phyloP scores from a whole-genome alignment of 1,284 basidiomycete genomes.

The Apiotrichum laibachii region DNA sequence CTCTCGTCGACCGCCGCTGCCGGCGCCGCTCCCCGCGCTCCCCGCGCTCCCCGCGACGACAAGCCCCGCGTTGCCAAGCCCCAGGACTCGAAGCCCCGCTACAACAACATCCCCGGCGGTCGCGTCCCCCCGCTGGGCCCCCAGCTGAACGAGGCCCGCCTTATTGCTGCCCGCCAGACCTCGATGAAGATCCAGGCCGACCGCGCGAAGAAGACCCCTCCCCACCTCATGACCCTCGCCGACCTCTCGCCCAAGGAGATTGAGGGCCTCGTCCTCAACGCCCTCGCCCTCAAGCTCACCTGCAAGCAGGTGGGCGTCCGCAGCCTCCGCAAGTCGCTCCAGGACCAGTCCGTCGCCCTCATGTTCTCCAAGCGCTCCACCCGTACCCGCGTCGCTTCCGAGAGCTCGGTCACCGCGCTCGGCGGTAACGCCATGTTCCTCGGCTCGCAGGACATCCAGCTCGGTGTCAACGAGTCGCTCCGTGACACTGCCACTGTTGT shows the following conservation, averaged over 20 bases:
- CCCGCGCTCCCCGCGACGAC: background rate
- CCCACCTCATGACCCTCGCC: conserved; percentile 47
- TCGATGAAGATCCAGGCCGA: too few relatives aligned
- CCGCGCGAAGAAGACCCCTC: conserved; percentile 19
- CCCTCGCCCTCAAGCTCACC: conserved; percentile 41
- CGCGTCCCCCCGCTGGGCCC: too few relatives aligned
- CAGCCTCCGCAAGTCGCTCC: conserved; percentile 57
- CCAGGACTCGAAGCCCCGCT: too few relatives aligned
- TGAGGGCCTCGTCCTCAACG: conserved; percentile 29
- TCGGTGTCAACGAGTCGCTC: conserved; percentile 89
- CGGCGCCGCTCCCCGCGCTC: background rate
- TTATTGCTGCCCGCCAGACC: background rate
- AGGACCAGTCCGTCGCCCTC: conserved; percentile 78
- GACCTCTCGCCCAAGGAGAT: conserved; percentile 45
- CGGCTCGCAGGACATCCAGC: conserved; percentile 86
- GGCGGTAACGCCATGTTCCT: conserved; percentile 92
- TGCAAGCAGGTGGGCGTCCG: conserved; percentile 25
- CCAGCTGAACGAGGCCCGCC: too few relatives aligned
- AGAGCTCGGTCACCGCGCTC: conserved; percentile 71
- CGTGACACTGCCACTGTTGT: conserved; percentile 81
- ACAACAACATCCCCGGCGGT: too few relatives aligned
- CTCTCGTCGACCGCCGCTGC: conserved; percentile 1
- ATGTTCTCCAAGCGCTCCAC: conserved; percentile 92
- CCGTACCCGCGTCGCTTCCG: conserved; percentile 83
- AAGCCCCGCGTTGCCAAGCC: background rate